Percentiles rank a stretch among this genome's conserved stretches.
Evolutionary conservation across 2,329 filamentous ascomycete species (phyloP).

Genomic region (Aspergillus eucalypticola): DNA sequence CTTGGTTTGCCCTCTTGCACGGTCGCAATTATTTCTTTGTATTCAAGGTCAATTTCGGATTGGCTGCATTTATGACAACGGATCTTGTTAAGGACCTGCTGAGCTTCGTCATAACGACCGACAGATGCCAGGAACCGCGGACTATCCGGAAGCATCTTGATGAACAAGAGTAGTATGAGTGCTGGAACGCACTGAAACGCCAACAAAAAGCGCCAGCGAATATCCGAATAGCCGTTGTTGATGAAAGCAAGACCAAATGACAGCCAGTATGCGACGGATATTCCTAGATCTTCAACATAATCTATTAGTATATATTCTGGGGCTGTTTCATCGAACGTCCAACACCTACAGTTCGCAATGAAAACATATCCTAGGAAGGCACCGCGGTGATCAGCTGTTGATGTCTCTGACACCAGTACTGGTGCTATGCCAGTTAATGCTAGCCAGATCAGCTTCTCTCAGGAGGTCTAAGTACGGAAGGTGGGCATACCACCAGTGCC

Average conservation of each 20-base stretch:
- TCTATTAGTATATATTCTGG: too few relatives aligned
- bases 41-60: conserved; percentile 35
- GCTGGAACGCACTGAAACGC: conserved; percentile 39
- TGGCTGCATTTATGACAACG: conserved; percentile 22
- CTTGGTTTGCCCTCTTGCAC: conserved; percentile 33
- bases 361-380: conserved; percentile 53
- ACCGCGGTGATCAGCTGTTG: conserved; percentile 50
- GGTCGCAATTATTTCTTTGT: conserved; percentile 38
- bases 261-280: conserved; percentile 44
- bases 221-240: conserved; percentile 34
- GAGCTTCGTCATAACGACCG: conserved; percentile 49
- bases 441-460: conserved; percentile 10
- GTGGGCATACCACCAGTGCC: conserved; percentile 49
- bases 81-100: conserved; percentile 47
- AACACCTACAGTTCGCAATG: conserved; percentile 49
- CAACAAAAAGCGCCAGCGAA: conserved; percentile 37
- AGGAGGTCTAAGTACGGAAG: too few relatives aligned
- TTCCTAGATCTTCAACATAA: conserved; percentile 43
- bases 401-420: conserved; percentile 52
- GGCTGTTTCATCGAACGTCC: too few relatives aligned
- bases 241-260: conserved; percentile 40
- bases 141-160: conserved; percentile 37
- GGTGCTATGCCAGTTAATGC: conserved; percentile 53
- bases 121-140: conserved; percentile 35
- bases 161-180: conserved; percentile 26